A percentile compares a stretch with the other conserved stretches of the same genome.
phyloP scores from a whole-genome alignment of 352 stramenopile species.

The Globisporangium nunn region DNA sequence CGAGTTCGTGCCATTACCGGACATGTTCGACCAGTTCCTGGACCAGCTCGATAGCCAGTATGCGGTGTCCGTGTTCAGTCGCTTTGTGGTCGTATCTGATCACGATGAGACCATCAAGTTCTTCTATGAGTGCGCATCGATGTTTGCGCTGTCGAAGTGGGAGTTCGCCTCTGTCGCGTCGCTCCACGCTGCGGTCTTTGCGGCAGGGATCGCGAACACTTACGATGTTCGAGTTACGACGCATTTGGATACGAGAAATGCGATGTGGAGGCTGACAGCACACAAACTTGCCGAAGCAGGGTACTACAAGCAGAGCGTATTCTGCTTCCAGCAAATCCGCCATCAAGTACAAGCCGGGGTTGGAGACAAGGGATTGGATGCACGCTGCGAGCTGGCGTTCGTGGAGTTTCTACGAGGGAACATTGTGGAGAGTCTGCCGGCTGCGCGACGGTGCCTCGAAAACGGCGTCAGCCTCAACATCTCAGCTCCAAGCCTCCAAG shows the following conservation, averaged over 20 bases:
- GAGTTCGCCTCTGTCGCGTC: conserved; percentile 17
- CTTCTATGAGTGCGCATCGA: background rate
- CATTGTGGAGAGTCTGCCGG: conserved; percentile 7
- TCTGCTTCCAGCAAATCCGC: conserved; percentile 8
- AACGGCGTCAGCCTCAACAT: background rate
- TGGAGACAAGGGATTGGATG: background rate
- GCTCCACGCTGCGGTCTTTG: conserved; percentile 23
- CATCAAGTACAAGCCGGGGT: background rate
- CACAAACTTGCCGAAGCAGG: conserved; percentile 13
- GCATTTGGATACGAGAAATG: background rate
- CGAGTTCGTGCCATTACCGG: background rate
- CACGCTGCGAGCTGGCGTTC: conserved; percentile 21
- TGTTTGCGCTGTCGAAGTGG: conserved; percentile 9
- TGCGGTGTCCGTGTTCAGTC: too few species aligned
- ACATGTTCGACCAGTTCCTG: conserved; percentile 18
- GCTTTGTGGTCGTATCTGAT: too few species aligned
- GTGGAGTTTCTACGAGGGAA: conserved; percentile 24
- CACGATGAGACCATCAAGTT: background rate
- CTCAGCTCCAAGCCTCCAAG: conserved; percentile 13
- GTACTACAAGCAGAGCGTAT: conserved; percentile 21
- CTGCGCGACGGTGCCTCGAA: conserved; percentile 7
- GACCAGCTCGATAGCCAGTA: conserved; percentile 3
- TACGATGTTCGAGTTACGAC: background rate
- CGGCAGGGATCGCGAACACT: conserved; percentile 10
- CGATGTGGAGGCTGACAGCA: conserved; percentile 8